A percentile compares a stretch with the other conserved stretches of the same genome.
phyloP scores from a whole-genome alignment of 2,329 filamentous ascomycete species.

The Emergomyces africanus region DNA sequence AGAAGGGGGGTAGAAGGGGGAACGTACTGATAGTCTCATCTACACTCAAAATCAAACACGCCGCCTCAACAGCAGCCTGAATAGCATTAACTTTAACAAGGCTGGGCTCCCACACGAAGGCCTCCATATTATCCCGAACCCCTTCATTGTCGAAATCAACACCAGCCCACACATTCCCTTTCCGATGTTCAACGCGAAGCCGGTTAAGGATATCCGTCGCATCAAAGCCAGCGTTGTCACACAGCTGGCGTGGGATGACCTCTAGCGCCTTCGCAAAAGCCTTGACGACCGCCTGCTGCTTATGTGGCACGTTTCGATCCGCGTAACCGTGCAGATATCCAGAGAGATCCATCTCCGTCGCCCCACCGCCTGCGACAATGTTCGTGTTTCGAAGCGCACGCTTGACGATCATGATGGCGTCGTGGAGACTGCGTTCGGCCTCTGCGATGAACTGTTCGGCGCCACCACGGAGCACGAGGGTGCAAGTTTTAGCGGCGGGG shows the following conservation, averaged over 20 bases:
- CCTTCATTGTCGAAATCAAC: constrained; percentile 92
- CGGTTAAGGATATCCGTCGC: constrained; percentile 96
- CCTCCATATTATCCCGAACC: constrained; percentile 84
- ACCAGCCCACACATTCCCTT: constrained; percentile 85
- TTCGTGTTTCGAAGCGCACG: constrained; percentile 87
- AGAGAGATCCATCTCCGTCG: constrained; percentile 92
- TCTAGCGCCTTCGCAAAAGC: constrained; percentile 95
- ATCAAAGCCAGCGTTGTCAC: constrained; percentile 97
- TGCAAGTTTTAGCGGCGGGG: constrained; percentile 92
- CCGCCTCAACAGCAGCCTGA: constrained; percentile 88
- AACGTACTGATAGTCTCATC: constrained; percentile 85
- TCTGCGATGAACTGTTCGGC: constrained; percentile 99
- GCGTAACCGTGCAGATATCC: constrained; percentile 87
- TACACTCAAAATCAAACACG: constrained; percentile 87
- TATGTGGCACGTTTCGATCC: constrained; percentile 82
- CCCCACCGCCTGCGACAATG: constrained; percentile 91
- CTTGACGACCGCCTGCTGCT: constrained; percentile 97
- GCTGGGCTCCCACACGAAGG: constrained; percentile 94
- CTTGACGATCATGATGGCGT: constrained; percentile 99
- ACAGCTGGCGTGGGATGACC: constrained; percentile 90
- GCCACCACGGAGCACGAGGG: constrained; percentile 82
- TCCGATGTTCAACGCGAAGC: constrained; percentile 88
- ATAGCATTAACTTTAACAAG: constrained; percentile 96
- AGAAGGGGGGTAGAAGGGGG: neutral
- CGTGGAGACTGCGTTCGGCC: constrained; percentile 92